These are phyloP conservation scores for Colletotrichum musicola DNA, from an alignment of 2,329 filamentous ascomycete genomes.

Conservation along the genomic window DNA sequence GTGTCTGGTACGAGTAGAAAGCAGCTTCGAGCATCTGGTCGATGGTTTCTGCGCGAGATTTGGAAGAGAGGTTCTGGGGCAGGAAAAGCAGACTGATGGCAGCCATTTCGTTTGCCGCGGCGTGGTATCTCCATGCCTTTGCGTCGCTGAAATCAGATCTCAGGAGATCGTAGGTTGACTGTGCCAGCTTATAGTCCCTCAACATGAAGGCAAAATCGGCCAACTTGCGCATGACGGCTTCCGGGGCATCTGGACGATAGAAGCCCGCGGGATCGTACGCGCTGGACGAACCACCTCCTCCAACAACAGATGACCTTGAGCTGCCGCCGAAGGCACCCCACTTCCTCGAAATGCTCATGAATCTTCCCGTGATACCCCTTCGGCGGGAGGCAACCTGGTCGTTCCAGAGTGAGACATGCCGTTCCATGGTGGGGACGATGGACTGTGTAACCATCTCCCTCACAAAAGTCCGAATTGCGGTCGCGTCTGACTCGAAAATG, in stretches of 20 bases:
- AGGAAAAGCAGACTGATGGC: slow-evolving; percentile 86
- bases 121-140: slow-evolving; percentile 97
- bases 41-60: slow-evolving; percentile 82
- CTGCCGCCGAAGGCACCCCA: slow-evolving; percentile 85
- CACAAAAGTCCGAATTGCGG: slow-evolving; percentile 88
- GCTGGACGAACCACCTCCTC: slow-evolving; percentile 57
- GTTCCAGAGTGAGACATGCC: slow-evolving; percentile 92
- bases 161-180: slow-evolving; percentile 91
- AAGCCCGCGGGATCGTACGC: slow-evolving; percentile 88
- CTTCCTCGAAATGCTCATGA: slow-evolving; percentile 92
- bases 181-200: slow-evolving; percentile 92
- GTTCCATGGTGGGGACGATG: slow-evolving; percentile 95
- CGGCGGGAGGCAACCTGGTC: slow-evolving; percentile 94
- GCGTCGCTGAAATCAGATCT: slow-evolving; percentile 92
- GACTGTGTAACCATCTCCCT: slow-evolving; percentile 97
- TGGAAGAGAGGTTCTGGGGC: slow-evolving; percentile 78
- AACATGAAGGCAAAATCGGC: slow-evolving; percentile 98
- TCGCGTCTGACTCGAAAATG: slow-evolving; percentile 92
- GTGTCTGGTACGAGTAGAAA: slow-evolving; percentile 90
- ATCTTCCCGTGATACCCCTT: slow-evolving; percentile 89
- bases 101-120: slow-evolving; percentile 95
- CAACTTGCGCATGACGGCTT: slow-evolving; percentile 92
- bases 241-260: slow-evolving; percentile 85
- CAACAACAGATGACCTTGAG: slow-evolving; percentile 70
- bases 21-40: slow-evolving; percentile 91